These are phyloP conservation scores for Sideroxylon spinosum DNA, from an alignment of 179 eudicot species.

Conservation along the genomic window DNA sequence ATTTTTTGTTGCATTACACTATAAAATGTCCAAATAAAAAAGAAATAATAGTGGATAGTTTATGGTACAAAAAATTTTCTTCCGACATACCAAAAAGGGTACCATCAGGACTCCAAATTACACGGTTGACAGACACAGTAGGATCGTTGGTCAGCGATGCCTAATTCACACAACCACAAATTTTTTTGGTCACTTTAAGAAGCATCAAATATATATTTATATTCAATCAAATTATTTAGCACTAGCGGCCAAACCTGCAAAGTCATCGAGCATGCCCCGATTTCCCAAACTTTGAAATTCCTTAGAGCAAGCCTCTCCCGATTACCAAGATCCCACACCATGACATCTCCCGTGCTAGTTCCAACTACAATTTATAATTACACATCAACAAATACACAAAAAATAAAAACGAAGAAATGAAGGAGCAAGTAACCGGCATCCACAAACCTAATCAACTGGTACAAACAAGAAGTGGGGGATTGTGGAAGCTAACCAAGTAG, in stretches of 20 bases:
- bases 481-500: slow-evolving; percentile 65
- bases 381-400: background rate
- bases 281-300: slow-evolving; percentile 64
- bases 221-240: background rate
- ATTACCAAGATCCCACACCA: slow-evolving; percentile 56
- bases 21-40: background rate
- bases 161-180: slow-evolving; percentile 29
- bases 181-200: slow-evolving; percentile 7
- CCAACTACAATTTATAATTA: slow-evolving; percentile 40
- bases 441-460: background rate
- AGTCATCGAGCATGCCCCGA: slow-evolving; percentile 38
- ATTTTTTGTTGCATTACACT: background rate
- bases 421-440: background rate
- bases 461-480: slow-evolving; percentile 3
- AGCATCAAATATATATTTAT: slow-evolving; percentile 3
- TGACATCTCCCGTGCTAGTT: slow-evolving; percentile 52
- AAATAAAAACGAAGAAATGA: background rate
- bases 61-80: background rate
- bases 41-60: background rate
- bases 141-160: slow-evolving; percentile 53
- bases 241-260: slow-evolving; percentile 35
- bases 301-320: slow-evolving; percentile 46
- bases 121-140: slow-evolving; percentile 70
- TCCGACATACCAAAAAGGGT: slow-evolving; percentile 54
- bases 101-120: slow-evolving; percentile 84